Conservation (phyloP, 2,329 filamentous ascomycete genomes). For the Endocalyx cinctus region DNA sequence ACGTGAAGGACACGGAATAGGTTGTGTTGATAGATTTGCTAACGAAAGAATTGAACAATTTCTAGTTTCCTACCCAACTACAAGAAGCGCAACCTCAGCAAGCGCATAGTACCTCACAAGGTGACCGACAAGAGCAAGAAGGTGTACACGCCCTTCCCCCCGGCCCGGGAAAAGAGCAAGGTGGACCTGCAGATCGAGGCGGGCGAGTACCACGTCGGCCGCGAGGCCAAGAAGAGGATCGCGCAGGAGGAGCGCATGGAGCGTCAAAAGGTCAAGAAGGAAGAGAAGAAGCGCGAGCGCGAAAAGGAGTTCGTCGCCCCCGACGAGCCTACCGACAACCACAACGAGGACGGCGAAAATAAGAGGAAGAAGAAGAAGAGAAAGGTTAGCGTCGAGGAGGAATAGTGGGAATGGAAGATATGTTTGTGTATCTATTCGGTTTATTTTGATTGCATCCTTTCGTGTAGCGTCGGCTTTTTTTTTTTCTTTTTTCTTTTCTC, state of each 20-base stretch:
- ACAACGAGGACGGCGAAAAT: no score
- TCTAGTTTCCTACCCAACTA: constrained; percentile 98
- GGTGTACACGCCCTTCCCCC: constrained; percentile 94
- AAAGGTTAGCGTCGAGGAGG: constrained; percentile 36
- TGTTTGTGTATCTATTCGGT: no score
- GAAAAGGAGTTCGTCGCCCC: constrained; percentile 85
- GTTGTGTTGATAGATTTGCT: no score
- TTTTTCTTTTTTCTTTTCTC: constrained; percentile 3
- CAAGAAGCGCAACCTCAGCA: constrained; percentile 86
- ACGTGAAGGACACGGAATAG: no score
- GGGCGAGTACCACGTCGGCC: constrained; percentile 93
- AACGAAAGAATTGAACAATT: no score
- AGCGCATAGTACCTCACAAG: constrained; percentile 74
- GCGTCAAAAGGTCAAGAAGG: constrained; percentile 81
- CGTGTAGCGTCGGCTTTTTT: constrained; percentile 7
- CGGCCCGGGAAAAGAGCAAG: constrained; percentile 97
- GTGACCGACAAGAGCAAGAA: constrained; percentile 94
- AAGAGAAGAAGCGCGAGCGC: constrained; percentile 79
- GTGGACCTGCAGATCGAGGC: constrained; percentile 96
- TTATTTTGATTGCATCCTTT: neutral
- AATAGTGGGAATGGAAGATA: constrained; percentile 9
- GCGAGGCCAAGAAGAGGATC: constrained; percentile 84
- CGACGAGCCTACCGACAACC: constrained; percentile 66
- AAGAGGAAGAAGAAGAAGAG: constrained; percentile 61
- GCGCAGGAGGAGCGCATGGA: constrained; percentile 76